Evolutionary conservation across 306 rosid species (phyloP).

Genomic region (Luffa aegyptiaca): DNA sequence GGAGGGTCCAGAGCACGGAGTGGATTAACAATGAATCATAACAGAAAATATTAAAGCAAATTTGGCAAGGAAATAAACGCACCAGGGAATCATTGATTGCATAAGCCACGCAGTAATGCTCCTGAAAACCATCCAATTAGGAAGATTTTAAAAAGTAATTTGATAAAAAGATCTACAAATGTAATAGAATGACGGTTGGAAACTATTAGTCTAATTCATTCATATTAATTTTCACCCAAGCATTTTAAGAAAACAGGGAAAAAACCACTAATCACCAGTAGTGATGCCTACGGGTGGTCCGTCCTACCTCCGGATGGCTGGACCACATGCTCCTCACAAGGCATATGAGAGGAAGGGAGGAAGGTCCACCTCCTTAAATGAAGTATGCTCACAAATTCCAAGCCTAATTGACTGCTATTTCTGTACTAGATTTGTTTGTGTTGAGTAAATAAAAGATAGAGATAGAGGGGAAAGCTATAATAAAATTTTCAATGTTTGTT

Average conservation of each 20-base stretch:
- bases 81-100: slow-evolving; percentile 88
- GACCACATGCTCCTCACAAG: slow-evolving; percentile 2
- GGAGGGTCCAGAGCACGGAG: no score
- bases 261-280: neutral
- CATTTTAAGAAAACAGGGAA: neutral
- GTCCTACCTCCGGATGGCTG: neutral
- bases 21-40: neutral
- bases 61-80: slow-evolving; percentile 12
- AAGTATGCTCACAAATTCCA: slow-evolving; percentile 12
- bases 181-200: neutral
- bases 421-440: no score
- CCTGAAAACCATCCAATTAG: slow-evolving; percentile 50
- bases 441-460: neutral
- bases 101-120: slow-evolving; percentile 94
- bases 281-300: neutral
- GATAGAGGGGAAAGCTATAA: neutral
- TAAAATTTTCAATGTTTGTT: neutral
- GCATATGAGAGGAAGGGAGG: neutral
- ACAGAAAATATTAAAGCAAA: neutral
- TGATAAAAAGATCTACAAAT: neutral
- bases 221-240: neutral
- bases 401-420: neutral
- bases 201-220: neutral
- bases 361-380: neutral
- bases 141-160: slow-evolving; percentile 6